Evolutionary conservation across 1,284 basidiomycete species (phyloP), one percentile per base, ranked within the genome.

Genomic region (Kalmanozyma brasiliensis): DNA sequence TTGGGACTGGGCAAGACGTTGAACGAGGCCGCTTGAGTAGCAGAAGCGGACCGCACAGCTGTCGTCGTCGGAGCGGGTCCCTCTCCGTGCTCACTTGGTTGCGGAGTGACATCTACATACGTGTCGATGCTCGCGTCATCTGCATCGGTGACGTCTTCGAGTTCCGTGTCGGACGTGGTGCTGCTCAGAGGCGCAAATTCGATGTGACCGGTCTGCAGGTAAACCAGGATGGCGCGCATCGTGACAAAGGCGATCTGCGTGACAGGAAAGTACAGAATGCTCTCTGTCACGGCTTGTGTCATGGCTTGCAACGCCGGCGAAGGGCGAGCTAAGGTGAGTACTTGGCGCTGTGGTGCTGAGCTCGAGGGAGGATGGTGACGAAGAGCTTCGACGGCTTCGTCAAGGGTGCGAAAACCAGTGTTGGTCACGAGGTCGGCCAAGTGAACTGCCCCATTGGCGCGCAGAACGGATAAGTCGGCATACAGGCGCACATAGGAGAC

Each of bases 1-100:
- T 66, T 71, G 4, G 62, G 49, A 26, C 62, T 71, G 3, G 62
- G 33, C 22, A 2, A n/a, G n/a, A n/a, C n/a, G n/a, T n/a, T n/a
- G n/a, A n/a, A n/a, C n/a, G n/a, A n/a, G n/a, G n/a, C n/a, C n/a
- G n/a, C 14, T 14, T 6, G 35, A 17, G 19, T 22, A 4, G 36
- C 35, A 9, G 19, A 17, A 10, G 9, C 19, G 17, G 17, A 14
- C 29, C 19, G 30, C 11, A 16, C 9, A 7, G n/a, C 9, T 2
- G n/a, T 22, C 19, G 11, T 23, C 36, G 19, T 26, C 29, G 8
- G 20, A 17, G 16, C 35, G 10, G 26, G 6, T 29, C 26, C 7
- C 6, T 29, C 11, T 6, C 11, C 26, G 26, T 11, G 26, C 26
- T 29, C 7, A 11, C 26, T 29, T 29, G 3, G 19, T 8, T 3